Percentiles rank a stretch among this genome's conserved stretches.
These are phyloP conservation scores for Myotisia sp. DNA, from an alignment of 2,329 filamentous ascomycete species.

Conservation along the genomic window DNA sequence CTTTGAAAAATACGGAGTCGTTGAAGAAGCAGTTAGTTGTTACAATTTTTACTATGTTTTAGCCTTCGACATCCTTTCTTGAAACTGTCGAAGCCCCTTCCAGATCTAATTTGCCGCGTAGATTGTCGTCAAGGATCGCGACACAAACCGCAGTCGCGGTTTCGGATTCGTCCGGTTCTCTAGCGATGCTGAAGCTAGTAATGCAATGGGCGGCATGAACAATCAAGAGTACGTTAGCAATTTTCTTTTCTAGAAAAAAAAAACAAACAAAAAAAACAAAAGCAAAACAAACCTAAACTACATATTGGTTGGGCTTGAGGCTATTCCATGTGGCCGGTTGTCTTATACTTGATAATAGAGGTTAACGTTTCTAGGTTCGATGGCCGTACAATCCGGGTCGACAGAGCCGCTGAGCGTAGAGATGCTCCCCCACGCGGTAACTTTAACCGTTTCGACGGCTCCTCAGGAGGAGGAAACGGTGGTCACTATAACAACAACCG, in stretches of 20 bases:
- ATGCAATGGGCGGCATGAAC: slow-evolving; percentile 31
- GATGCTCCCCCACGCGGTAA: slow-evolving; percentile 42
- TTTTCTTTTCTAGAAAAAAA: slow-evolving; percentile 2
- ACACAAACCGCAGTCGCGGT: slow-evolving; percentile 89
- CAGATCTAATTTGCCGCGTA: slow-evolving; percentile 13
- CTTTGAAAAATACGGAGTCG: slow-evolving; percentile 78
- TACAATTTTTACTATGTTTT: slow-evolving; percentile 9
- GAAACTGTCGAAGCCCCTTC: background rate
- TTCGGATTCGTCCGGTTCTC: slow-evolving; percentile 93
- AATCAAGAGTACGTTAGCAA: slow-evolving; percentile 51
- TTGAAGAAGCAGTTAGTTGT: slow-evolving; percentile 84
- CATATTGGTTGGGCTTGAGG: too few species aligned
- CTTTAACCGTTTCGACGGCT: slow-evolving; percentile 29
- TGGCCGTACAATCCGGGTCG: slow-evolving; percentile 83
- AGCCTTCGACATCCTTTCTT: slow-evolving; percentile 8
- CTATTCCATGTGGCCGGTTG: too few species aligned
- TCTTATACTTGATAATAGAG: too few species aligned
- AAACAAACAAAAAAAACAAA: too few species aligned
- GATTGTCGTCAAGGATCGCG: slow-evolving; percentile 96
- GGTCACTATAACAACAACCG: slow-evolving; percentile 22
- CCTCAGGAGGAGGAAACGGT: slow-evolving; percentile 17
- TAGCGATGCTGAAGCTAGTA: slow-evolving; percentile 28
- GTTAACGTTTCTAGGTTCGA: slow-evolving; percentile 53
- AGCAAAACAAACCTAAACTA: too few species aligned
- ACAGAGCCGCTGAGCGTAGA: slow-evolving; percentile 78